These are phyloP conservation scores for Tribonema minus DNA, from an alignment of 108 stramenopile species.

Conservation along the genomic window DNA sequence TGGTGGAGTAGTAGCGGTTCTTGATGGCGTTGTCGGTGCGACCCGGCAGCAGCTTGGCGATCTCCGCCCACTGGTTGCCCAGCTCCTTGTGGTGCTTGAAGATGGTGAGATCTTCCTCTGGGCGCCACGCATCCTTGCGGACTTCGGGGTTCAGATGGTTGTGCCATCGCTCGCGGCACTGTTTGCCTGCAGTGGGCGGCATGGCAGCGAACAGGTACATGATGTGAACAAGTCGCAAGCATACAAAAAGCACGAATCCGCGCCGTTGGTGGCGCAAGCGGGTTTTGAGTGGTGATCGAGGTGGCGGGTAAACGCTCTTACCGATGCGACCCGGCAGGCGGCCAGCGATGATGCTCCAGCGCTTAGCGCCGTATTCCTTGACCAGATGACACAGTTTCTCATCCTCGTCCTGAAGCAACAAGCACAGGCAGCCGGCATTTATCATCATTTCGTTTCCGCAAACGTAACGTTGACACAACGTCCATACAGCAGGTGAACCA, in stretches of 20 bases:
- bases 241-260: too few species aligned
- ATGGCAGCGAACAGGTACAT: too few species aligned
- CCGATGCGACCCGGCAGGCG: slow-evolving; percentile 51
- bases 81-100: slow-evolving; percentile 28
- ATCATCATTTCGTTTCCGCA: too few species aligned
- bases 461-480: too few species aligned
- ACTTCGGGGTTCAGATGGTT: slow-evolving; percentile 57
- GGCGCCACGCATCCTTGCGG: slow-evolving; percentile 43
- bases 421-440: too few species aligned
- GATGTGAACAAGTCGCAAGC: too few species aligned
- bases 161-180: slow-evolving; percentile 50
- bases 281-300: too few species aligned
- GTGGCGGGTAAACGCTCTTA: too few species aligned
- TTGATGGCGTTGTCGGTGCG: slow-evolving; percentile 54
- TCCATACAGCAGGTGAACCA: too few species aligned
- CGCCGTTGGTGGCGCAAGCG: too few species aligned
- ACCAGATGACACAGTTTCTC: slow-evolving; percentile 47
- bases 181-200: too few species aligned
- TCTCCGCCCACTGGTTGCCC: slow-evolving; percentile 55
- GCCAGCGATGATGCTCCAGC: slow-evolving; percentile 49
- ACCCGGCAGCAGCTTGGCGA: slow-evolving; percentile 51
- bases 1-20: slow-evolving; percentile 52
- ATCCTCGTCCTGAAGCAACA: slow-evolving; percentile 47
- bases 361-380: slow-evolving; percentile 41
- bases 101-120: slow-evolving; percentile 47